phyloP scores from a whole-genome alignment of 805 yeast genomes.

The Cyberlindnera mycetangii region DNA sequence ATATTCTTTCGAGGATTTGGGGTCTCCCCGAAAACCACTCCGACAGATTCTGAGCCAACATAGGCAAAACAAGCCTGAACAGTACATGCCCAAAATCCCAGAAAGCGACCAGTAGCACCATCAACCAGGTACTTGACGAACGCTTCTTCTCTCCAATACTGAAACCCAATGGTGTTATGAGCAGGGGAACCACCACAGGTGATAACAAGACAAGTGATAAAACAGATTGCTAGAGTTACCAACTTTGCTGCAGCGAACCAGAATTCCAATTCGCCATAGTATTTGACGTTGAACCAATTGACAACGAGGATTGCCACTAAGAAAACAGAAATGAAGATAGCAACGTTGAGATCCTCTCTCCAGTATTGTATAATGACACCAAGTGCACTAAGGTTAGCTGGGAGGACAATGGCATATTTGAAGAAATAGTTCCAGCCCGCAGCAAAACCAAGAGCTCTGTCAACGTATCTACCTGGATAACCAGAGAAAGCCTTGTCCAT shows the following conservation, averaged over 20 bases:
- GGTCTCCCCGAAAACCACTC: conserved; percentile 70
- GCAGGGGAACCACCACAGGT: conserved; percentile 76
- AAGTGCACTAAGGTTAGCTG: conserved; percentile 48
- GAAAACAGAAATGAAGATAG: conserved; percentile 1
- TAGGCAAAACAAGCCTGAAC: conserved; percentile 66
- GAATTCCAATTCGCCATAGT: conserved; percentile 55
- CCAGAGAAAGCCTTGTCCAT: conserved; percentile 61
- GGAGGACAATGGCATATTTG: conserved; percentile 21
- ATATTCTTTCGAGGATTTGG: conserved; percentile 61
- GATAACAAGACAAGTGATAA: conserved; percentile 38
- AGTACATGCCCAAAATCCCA: conserved; percentile 53
- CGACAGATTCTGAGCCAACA: conserved; percentile 65
- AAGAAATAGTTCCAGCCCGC: conserved; percentile 26
- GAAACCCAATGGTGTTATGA: conserved; percentile 68
- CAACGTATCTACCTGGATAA: conserved; percentile 45
- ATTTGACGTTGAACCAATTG: conserved; percentile 48
- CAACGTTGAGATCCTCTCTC: conserved; percentile 26
- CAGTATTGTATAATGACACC: conserved; percentile 48
- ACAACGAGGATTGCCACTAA: conserved; percentile 38
- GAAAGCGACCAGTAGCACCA: conserved; percentile 52
- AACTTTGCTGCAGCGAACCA: conserved; percentile 44
- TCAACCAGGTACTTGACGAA: conserved; percentile 40
- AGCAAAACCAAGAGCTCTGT: conserved; percentile 21
- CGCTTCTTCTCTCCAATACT: conserved; percentile 66
- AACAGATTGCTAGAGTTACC: conserved; percentile 48